These are phyloP conservation scores for Fraxinus albicans DNA, from an alignment of 305 asterid species.

Conservation along the genomic window DNA sequence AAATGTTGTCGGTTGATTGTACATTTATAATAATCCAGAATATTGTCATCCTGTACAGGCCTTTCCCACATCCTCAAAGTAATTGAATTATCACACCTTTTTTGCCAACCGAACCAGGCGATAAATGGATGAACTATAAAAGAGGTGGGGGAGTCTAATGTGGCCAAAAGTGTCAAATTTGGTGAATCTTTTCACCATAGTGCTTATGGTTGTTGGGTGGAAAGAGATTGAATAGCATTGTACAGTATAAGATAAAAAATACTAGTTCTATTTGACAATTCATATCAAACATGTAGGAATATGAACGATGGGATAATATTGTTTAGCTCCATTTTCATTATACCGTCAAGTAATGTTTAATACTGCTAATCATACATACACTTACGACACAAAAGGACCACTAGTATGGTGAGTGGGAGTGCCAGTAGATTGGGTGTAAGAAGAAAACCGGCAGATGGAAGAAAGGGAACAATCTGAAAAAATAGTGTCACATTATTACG, in stretches of 20 bases:
- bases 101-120: background rate
- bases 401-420: slow-evolving; percentile 39
- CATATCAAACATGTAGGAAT: too few relatives aligned
- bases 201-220: background rate
- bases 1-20: too few relatives aligned
- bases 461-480: slow-evolving; percentile 48
- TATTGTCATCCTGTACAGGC: too few relatives aligned
- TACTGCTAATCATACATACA: background rate
- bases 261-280: background rate
- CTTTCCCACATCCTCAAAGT: background rate
- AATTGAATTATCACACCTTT: background rate
- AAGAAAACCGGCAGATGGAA: slow-evolving; percentile 64
- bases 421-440: slow-evolving; percentile 56
- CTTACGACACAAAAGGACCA: slow-evolving; percentile 45
- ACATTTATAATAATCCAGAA: background rate
- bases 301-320: background rate
- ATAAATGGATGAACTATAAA: slow-evolving; percentile 1
- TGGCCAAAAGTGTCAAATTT: slow-evolving; percentile 30
- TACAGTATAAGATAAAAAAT: background rate
- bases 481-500: slow-evolving; percentile 43
- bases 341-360: background rate
- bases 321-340: background rate
- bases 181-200: slow-evolving; percentile 23
- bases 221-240: background rate
- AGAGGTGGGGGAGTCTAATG: background rate